Evolutionary conservation across 1,284 basidiomycete genomes (phyloP).

Genomic region (Ceratobasidium sp.): DNA sequence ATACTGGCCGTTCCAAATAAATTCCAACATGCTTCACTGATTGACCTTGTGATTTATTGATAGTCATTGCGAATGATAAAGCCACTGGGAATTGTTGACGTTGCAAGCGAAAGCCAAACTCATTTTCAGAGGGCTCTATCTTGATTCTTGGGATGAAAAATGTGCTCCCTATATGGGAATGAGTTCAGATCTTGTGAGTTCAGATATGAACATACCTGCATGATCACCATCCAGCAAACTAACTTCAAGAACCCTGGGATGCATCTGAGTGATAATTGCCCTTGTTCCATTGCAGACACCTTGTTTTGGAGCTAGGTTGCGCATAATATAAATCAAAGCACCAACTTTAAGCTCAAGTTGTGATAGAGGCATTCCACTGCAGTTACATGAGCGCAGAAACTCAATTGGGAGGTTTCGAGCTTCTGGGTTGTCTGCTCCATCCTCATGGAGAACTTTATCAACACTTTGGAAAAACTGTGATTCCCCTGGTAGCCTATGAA

Average conservation of each 20-base stretch:
- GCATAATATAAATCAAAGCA: constrained; percentile 51
- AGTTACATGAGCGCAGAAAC: constrained; percentile 48
- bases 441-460: constrained; percentile 46
- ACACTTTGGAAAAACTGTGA: constrained; percentile 47
- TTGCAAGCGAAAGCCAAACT: constrained; percentile 47
- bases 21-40: constrained; percentile 47
- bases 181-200: not conserved
- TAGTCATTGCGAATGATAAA: constrained; percentile 55
- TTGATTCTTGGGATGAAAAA: constrained; percentile 51
- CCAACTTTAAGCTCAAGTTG: constrained; percentile 49
- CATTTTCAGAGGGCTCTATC: constrained; percentile 45
- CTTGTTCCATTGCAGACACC: constrained; percentile 54
- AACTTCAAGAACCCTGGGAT: constrained; percentile 47
- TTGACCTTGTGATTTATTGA: constrained; percentile 58
- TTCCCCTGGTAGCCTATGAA: constrained; percentile 50
- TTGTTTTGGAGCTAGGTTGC: constrained; percentile 49
- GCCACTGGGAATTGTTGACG: constrained; percentile 53
- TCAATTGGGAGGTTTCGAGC: constrained; percentile 37
- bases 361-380: constrained; percentile 49
- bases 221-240: constrained; percentile 48
- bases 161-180: constrained; percentile 31
- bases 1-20: constrained; percentile 37
- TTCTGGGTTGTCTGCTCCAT: constrained; percentile 44
- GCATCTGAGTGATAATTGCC: constrained; percentile 45
- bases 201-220: constrained; percentile 45